Conservation (phyloP, 345 rosid species). For the Gossypium bickii region DNA sequence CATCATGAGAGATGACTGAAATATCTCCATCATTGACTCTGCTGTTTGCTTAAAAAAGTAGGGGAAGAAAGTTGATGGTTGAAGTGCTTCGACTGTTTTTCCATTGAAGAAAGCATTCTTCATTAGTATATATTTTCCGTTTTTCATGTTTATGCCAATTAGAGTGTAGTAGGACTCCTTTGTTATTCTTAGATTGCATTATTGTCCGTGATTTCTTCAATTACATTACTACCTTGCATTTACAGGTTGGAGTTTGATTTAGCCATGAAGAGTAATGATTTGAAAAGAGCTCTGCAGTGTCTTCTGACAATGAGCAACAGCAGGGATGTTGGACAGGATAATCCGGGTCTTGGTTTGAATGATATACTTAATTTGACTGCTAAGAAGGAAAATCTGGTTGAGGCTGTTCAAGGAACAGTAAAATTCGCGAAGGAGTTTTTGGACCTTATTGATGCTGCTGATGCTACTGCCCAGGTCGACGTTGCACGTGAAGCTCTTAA, state of each 20-base stretch:
- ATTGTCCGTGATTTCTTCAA: constrained; percentile 5
- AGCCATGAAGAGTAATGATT: constrained; percentile 96
- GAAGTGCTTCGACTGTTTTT: neutral
- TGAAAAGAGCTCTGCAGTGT: constrained; percentile 98
- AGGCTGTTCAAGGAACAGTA: constrained; percentile 90
- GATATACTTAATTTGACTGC: constrained; percentile 78
- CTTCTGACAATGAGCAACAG: constrained; percentile 95
- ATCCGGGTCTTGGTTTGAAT: constrained; percentile 63
- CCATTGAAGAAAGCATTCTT: neutral
- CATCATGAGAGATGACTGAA: neutral
- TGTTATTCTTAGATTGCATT: constrained; percentile 10
- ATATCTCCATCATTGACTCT: neutral
- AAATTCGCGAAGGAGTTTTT: constrained; percentile 90
- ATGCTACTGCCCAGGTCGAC: constrained; percentile 90
- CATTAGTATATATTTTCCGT: neutral
- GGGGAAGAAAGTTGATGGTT: neutral
- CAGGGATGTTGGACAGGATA: constrained; percentile 87
- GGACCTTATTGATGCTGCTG: constrained; percentile 98
- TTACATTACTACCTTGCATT: constrained; percentile 11
- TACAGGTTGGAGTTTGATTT: constrained; percentile 93
- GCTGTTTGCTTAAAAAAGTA: neutral
- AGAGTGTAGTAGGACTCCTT: neutral
- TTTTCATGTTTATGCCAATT: neutral
- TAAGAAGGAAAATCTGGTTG: constrained; percentile 88
- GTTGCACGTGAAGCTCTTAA: constrained; percentile 95